phyloP scores from a whole-genome alignment of 2,329 filamentous ascomycete genomes.

The Chalaropsis ovoidea region DNA sequence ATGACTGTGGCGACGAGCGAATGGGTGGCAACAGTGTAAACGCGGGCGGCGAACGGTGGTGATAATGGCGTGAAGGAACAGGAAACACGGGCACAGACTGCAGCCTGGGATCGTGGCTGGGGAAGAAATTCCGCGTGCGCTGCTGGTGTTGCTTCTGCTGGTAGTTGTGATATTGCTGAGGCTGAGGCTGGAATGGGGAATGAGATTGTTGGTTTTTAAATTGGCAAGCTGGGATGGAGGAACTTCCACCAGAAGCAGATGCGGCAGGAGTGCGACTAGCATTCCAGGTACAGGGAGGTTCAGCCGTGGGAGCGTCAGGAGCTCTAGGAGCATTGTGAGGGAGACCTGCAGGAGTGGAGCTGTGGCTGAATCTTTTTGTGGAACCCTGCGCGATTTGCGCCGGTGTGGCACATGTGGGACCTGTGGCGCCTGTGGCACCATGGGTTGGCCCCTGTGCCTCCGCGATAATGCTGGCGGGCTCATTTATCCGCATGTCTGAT shows the following conservation, averaged over 20 bases:
- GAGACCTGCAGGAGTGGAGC: background rate
- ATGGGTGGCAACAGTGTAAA: slow-evolving; percentile 5
- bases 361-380: slow-evolving; percentile 6
- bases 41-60: slow-evolving; percentile 4
- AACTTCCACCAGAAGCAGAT: background rate
- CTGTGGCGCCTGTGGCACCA: background rate
- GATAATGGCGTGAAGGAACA: slow-evolving; percentile 1
- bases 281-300: slow-evolving; percentile 11
- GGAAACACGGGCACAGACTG: slow-evolving; percentile 11
- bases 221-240: slow-evolving; percentile 1
- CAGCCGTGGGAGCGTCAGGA: background rate
- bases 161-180: background rate
- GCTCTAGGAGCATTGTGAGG: background rate
- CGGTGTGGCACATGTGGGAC: background rate
- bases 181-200: slow-evolving; percentile 8
- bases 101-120: slow-evolving; percentile 2
- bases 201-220: background rate
- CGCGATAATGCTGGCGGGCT: background rate
- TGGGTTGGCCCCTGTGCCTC: background rate
- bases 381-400: background rate
- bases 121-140: background rate
- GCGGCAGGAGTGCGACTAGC: slow-evolving; percentile 11
- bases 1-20: slow-evolving; percentile 4
- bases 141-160: background rate
- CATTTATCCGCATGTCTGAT: slow-evolving; percentile 4